phyloP scores from a whole-genome alignment of 2,329 filamentous ascomycete species.

The Pochonia chlamydosporia region DNA sequence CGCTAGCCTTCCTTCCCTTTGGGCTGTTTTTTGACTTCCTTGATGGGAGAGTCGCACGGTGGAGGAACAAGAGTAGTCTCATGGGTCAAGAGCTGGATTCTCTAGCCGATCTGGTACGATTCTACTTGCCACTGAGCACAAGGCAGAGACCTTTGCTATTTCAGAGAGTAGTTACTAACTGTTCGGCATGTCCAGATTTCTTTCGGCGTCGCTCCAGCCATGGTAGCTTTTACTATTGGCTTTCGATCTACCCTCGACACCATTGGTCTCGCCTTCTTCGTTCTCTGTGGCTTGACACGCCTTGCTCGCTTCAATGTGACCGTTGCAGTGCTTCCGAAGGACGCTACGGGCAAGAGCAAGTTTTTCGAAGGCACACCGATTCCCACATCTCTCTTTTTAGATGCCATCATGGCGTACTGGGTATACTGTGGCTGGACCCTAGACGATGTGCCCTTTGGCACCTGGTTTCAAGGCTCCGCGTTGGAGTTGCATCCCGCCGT shows the following conservation, averaged over 20 bases:
- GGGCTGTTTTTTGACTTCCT: constrained; percentile 97
- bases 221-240: constrained; percentile 82
- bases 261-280: constrained; percentile 75
- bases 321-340: constrained; percentile 82
- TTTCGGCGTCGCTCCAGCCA: constrained; percentile 86
- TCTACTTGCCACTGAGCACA: neutral
- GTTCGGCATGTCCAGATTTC: constrained; percentile 63
- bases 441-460: constrained; percentile 71
- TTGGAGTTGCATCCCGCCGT: constrained; percentile 83
- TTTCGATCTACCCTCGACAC: constrained; percentile 81
- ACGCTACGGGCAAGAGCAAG: constrained; percentile 81
- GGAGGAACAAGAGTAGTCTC: constrained; percentile 92
- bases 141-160: neutral
- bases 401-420: constrained; percentile 85
- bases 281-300: constrained; percentile 87
- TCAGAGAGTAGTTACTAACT: constrained; percentile 1
- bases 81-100: constrained; percentile 99
- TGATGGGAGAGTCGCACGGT: constrained; percentile 92
- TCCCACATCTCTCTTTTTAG: constrained; percentile 78
- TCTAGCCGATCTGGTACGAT: constrained; percentile 79
- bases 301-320: constrained; percentile 98
- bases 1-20: constrained; percentile 82
- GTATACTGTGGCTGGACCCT: constrained; percentile 74
- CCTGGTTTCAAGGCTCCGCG: constrained; percentile 57
- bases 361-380: constrained; percentile 98